A percentile compares a stretch with the other conserved stretches of the same genome.
Conservation (phyloP, 768 basidiomycete genomes). For the Boletales sp. region DNA sequence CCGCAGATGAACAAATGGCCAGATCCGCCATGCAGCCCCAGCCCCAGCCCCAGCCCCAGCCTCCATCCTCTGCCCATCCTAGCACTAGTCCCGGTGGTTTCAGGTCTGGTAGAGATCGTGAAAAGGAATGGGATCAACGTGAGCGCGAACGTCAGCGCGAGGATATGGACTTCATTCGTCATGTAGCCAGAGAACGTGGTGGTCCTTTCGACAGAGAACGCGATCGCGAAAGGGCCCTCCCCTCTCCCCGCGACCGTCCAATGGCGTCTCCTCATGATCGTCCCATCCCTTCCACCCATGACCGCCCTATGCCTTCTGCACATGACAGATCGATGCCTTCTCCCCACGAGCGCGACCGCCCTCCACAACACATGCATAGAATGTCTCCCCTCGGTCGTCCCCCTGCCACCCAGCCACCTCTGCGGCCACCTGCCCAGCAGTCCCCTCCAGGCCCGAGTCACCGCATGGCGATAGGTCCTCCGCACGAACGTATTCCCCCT, state of each 20-base stretch:
- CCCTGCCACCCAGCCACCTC: slow-evolving; percentile 16
- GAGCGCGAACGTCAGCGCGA: slow-evolving; percentile 29
- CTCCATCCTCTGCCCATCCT: slow-evolving; percentile 15
- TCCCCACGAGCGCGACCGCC: slow-evolving; percentile 25
- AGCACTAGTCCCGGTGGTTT: slow-evolving; percentile 21
- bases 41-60: slow-evolving; percentile 14
- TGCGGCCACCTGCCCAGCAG: slow-evolving; percentile 15
- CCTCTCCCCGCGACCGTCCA: slow-evolving; percentile 24
- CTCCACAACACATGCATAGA: slow-evolving; percentile 19
- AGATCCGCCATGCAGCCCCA: slow-evolving; percentile 18
- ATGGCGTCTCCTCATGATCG: slow-evolving; percentile 25
- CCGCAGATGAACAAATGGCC: slow-evolving; percentile 28
- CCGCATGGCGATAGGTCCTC: slow-evolving; percentile 18
- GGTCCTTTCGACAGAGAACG: slow-evolving; percentile 27
- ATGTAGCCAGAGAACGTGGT: slow-evolving; percentile 22
- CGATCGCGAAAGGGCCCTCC: slow-evolving; percentile 20
- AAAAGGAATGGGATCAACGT: slow-evolving; percentile 25
- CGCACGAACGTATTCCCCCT: slow-evolving; percentile 23
- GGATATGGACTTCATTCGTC: slow-evolving; percentile 26
- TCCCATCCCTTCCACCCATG: slow-evolving; percentile 15
- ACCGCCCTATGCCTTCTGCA: slow-evolving; percentile 18
- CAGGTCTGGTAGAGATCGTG: slow-evolving; percentile 24
- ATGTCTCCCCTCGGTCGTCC: slow-evolving; percentile 23
- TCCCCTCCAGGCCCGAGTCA: slow-evolving; percentile 24
- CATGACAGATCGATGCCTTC: slow-evolving; percentile 22